Base-by-base conservation (phyloP, 768 basidiomycete species). In the Erythrobasidium yunnanense region DNA sequence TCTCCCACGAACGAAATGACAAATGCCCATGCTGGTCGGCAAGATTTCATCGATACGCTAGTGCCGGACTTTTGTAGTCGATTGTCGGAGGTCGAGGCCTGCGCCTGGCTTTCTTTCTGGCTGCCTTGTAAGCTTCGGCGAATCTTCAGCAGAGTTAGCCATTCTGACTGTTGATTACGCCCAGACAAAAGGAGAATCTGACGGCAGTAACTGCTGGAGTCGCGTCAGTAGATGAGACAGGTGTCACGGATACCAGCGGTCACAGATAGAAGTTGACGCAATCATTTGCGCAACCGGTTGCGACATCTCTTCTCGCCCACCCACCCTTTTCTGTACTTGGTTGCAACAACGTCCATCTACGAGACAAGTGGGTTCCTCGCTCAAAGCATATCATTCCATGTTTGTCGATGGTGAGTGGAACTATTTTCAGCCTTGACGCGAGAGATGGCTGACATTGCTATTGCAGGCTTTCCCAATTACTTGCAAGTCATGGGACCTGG, bases 401-500 rank as follows among this genome's bases (percentile, higher is more conserved):
- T 25, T 38, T 34, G 55, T 66, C 1, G 33, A 45, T 15, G 32
- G n/a, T n/a, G n/a, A n/a, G n/a, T n/a, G n/a, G n/a, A n/a, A n/a
- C n/a, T n/a, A n/a, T n/a, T n/a, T n/a, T n/a, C n/a, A n/a, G n/a
- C n/a, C n/a, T n/a, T n/a, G n/a, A n/a, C n/a, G n/a, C n/a, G n/a
- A n/a, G n/a, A n/a, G n/a, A n/a, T n/a, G n/a, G n/a, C n/a, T n/a
- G n/a, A n/a, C n/a, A n/a, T n/a, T n/a, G n/a, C n/a, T n/a, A n/a
- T n/a, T n/a, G n/a, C n/a, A n/a, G n/a, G 45, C 15, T 68, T 69
- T 25, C 68, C 68, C 55, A 69, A 69, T 45, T 68, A 66, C 54
- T 46, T 67, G 60, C 32, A 57, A n/a, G 11, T 58, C 25, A 66
- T 65, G 60, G 62, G 62, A 17, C 62, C 62, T 15, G 60, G 60